phyloP scores from a whole-genome alignment of 1,284 basidiomycete genomes.

The Cutaneotrichosporon sp. region DNA sequence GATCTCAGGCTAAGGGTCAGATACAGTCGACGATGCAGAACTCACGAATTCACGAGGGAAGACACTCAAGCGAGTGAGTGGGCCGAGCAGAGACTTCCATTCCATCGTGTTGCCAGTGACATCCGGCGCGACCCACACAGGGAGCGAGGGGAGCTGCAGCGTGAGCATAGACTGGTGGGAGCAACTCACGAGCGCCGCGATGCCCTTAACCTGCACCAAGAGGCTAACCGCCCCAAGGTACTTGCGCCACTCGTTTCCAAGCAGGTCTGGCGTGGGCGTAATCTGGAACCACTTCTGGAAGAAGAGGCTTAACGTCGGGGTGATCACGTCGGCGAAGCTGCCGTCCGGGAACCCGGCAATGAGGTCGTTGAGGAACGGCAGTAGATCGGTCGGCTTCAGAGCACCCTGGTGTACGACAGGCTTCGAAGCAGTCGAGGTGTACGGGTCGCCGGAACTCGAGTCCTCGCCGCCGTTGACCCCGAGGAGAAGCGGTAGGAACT shows the following conservation, averaged over 20 bases:
- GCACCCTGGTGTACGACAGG: slow-evolving; percentile 19
- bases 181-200: slow-evolving; percentile 66
- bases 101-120: slow-evolving; percentile 54
- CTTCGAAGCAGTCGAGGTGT: slow-evolving; percentile 46
- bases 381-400: slow-evolving; percentile 50
- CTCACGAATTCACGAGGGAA: slow-evolving; percentile 85
- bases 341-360: slow-evolving; percentile 52
- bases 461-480: slow-evolving; percentile 58
- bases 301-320: slow-evolving; percentile 52
- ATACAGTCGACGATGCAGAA: neutral
- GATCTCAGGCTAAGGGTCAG: slow-evolving; percentile 65
- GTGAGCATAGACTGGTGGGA: slow-evolving; percentile 13
- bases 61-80: slow-evolving; percentile 75
- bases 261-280: slow-evolving; percentile 46
- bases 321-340: slow-evolving; percentile 55
- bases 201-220: slow-evolving; percentile 75
- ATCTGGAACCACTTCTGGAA: slow-evolving; percentile 54
- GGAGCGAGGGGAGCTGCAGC: slow-evolving; percentile 47
- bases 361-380: slow-evolving; percentile 57
- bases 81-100: slow-evolving; percentile 73
- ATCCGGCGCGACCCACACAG: slow-evolving; percentile 48
- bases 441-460: slow-evolving; percentile 58
- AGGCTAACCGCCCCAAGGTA: slow-evolving; percentile 79
- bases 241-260: slow-evolving; percentile 70
- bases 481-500: slow-evolving; percentile 75